Percentiles rank a stretch among this genome's conserved stretches.
Conservation (phyloP, 495 filamentous ascomycete species). For the Barbatosphaeria neglecta region DNA sequence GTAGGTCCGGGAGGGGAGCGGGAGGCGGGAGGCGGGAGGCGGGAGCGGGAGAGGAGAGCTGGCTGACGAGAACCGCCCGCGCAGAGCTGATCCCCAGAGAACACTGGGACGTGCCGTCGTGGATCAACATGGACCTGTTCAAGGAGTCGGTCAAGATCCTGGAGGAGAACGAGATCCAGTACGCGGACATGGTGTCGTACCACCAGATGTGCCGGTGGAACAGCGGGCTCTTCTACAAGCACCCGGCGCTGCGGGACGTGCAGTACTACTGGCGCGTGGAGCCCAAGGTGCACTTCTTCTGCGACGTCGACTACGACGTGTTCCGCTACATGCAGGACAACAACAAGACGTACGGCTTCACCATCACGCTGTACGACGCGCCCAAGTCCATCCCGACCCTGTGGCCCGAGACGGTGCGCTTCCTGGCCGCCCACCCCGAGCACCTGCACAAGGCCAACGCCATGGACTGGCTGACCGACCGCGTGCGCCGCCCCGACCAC, state of each 20-base stretch:
- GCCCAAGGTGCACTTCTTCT: conserved; percentile 99
- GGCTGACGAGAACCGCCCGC: conserved; percentile 11
- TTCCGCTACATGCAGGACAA: conserved; percentile 96
- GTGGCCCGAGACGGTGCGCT: conserved; percentile 92
- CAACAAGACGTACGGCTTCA: conserved; percentile 98
- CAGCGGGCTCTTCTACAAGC: conserved; percentile 93
- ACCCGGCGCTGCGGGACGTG: conserved; percentile 69
- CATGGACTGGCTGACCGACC: conserved; percentile 76
- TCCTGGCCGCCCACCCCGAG: conserved; percentile 73
- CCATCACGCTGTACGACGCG: conserved; percentile 91
- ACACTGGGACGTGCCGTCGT: conserved; percentile 85
- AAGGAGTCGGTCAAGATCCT: conserved; percentile 73
- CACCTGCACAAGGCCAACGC: conserved; percentile 77
- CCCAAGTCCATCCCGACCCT: conserved; percentile 74
- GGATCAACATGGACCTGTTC: conserved; percentile 85
- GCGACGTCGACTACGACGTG: conserved; percentile 95
- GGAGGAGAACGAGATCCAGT: conserved; percentile 76
- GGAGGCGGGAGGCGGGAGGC: too few species aligned
- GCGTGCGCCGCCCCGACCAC: conserved; percentile 63
- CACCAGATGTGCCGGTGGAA: conserved; percentile 99
- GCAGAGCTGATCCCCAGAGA: conserved; percentile 79
- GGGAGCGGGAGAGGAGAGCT: too few species aligned
- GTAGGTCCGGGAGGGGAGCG: conserved; percentile 44
- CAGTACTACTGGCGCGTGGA: conserved; percentile 99
- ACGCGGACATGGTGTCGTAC: conserved; percentile 77